Base-by-base conservation (phyloP, 768 basidiomycete species). In the Tricholoma matsutake region DNA sequence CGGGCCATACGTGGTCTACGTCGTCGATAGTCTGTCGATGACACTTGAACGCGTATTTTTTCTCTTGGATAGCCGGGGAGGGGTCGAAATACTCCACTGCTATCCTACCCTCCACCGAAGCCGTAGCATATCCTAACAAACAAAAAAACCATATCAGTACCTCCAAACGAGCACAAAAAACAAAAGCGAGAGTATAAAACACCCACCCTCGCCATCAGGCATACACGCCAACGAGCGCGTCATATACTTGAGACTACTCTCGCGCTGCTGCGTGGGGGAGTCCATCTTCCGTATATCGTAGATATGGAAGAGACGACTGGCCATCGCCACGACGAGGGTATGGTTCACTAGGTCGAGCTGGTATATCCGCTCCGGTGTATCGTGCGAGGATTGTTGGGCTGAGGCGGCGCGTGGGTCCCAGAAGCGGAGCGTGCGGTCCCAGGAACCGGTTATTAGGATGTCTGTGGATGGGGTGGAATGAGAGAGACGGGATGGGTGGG, bases 1-100 rank as follows among this genome's bases (percentile, higher is more conserved):
- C 96, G 0, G 96, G 95, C 86, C 93, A 98, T 20, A 98, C 96
- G 65, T 95, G 92, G 72, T 99, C 97, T 13, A 91, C 89, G 37
- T 92, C 94, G 37, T 92, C 88, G 62, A 94, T 87, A 4, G 91
- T 87, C 70, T 94, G 90, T 49, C 96, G 83, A 69, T 99, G 96
- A 64, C 96, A 97, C 72, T 97, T 95, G 84, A 98, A 99, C 2
- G 97, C 97, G 72, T 96, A 97, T 76, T 95, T 87, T 74, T 81
- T 83, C 25, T 89, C 87, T 72, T 98, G 96, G 0, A 82, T 80
- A 25, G 85, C 84, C 0, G 87, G 81, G 3, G 84, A 84, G 1
- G 92, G 86, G 64, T 98, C 94, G 66, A 97, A 96, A 73, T 96
- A 99, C 73, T 99, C 97, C 31, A 98, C 95, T 0, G 96, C 94